Evolutionary conservation across 2,329 filamentous ascomycete species (phyloP).

Genomic region (Pseudogymnoascus verrucosus): DNA sequence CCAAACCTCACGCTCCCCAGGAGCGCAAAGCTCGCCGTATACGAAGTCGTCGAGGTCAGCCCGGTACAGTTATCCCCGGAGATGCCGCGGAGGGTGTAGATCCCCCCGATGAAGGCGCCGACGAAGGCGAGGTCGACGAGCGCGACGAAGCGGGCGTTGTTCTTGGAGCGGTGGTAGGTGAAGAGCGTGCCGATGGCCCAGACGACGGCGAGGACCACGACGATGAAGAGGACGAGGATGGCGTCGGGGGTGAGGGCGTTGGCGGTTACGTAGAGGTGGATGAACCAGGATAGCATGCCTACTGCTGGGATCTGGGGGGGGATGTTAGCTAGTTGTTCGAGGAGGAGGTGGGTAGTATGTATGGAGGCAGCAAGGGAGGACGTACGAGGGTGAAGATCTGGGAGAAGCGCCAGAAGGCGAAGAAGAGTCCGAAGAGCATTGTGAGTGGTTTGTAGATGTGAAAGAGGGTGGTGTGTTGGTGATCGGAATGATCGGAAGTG

Average conservation of each 20-base stretch:
- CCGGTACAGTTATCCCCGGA: constrained; percentile 58
- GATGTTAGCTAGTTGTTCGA: constrained; percentile 11
- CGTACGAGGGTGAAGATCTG: constrained; percentile 57
- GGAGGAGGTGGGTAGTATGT: no score
- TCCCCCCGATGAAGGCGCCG: constrained; percentile 55
- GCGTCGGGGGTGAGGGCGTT: constrained; percentile 54
- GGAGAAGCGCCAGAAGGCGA: constrained; percentile 53
- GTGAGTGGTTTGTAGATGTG: neutral
- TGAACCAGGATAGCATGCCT: constrained; percentile 61
- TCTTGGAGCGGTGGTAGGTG: constrained; percentile 54
- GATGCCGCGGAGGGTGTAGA: constrained; percentile 53
- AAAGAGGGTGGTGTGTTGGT: neutral
- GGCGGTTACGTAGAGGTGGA: constrained; percentile 47
- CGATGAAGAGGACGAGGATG: constrained; percentile 61
- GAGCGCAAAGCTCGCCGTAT: constrained; percentile 52
- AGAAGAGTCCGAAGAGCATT: constrained; percentile 55
- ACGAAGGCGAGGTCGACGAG: constrained; percentile 54
- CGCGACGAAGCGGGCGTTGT: constrained; percentile 53
- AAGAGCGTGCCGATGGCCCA: constrained; percentile 60
- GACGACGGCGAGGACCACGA: constrained; percentile 52
- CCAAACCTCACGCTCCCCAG: constrained; percentile 49
- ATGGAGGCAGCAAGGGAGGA: constrained; percentile 3
- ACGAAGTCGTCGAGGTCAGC: constrained; percentile 38
- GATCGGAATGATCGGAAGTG: neutral
- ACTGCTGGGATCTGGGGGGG: constrained; percentile 49